Conservation (phyloP, 2,329 filamentous ascomycete genomes). For the Domatiomyces catenatus region DNA sequence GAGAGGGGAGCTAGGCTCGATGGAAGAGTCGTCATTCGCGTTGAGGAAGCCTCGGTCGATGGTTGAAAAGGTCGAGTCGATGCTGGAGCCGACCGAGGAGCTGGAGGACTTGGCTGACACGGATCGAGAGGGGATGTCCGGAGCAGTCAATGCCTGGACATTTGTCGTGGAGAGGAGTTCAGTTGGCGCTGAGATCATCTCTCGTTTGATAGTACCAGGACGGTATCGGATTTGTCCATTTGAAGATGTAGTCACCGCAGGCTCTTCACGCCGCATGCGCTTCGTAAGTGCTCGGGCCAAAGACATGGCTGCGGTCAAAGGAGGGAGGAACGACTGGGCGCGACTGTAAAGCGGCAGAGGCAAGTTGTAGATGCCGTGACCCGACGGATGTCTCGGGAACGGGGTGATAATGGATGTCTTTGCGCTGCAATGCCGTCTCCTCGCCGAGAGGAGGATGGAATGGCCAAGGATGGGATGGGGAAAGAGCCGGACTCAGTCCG, state of each 20-base stretch:
- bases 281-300: constrained; percentile 32
- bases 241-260: constrained; percentile 29
- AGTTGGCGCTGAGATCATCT: constrained; percentile 65
- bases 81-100: constrained; percentile 38
- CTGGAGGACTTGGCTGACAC: constrained; percentile 31
- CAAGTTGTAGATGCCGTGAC: neutral
- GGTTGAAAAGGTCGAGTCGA: constrained; percentile 49
- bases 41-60: constrained; percentile 34
- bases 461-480: constrained; percentile 2
- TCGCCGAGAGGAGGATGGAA: constrained; percentile 2
- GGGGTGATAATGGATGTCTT: neutral
- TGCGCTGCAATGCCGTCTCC: neutral
- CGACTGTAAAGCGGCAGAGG: neutral
- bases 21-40: constrained; percentile 27
- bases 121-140: constrained; percentile 46
- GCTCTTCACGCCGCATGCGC: constrained; percentile 32
- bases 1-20: constrained; percentile 25
- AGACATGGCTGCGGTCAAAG: constrained; percentile 16
- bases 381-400: neutral
- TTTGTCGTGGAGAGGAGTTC: constrained; percentile 89
- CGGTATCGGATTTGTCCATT: constrained; percentile 31
- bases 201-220: constrained; percentile 31
- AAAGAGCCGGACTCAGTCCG: constrained; percentile 12
- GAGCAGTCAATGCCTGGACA: constrained; percentile 87
- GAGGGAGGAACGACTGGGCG: neutral